A percentile compares a stretch with the other conserved stretches of the same genome.
Evolutionary conservation across 2,329 filamentous ascomycete genomes (phyloP).

Genomic region (Eutypa lata): DNA sequence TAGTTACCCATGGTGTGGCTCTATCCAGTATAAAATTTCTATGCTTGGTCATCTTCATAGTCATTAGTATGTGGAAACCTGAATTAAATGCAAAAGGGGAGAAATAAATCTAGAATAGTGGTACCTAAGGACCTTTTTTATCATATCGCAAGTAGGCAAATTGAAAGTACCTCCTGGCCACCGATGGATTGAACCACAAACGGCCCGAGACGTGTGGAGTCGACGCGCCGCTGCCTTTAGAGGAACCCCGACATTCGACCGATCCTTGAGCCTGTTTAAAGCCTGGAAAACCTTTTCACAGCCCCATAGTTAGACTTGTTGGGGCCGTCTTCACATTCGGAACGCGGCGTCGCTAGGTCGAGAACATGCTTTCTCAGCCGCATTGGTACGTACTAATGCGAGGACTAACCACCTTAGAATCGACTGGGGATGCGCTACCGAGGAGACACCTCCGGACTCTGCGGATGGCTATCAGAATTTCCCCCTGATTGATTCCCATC

Average conservation of each 20-base stretch:
- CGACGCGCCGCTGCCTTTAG: neutral
- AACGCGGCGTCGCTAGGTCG: neutral
- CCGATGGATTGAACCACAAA: neutral
- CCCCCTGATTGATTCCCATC: neutral
- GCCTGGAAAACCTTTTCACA: neutral
- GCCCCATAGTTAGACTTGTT: neutral
- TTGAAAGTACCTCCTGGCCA: neutral
- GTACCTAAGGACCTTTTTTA: neutral
- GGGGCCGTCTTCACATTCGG: neutral
- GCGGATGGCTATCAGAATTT: neutral
- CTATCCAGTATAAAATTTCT: neutral
- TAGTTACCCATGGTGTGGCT: neutral
- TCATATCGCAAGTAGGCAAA: neutral
- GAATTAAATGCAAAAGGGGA: neutral
- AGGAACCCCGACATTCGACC: neutral
- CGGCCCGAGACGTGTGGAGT: neutral
- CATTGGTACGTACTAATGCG: neutral
- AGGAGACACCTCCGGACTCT: neutral
- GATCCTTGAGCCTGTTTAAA: neutral
- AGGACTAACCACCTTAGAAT: neutral
- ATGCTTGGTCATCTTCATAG: neutral
- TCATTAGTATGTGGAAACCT: neutral
- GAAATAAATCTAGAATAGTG: neutral
- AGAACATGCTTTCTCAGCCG: neutral
- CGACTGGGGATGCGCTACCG: neutral